These are phyloP conservation scores for Trichoderma arundinaceum DNA, from an alignment of 2,329 filamentous ascomycete species.

Conservation along the genomic window DNA sequence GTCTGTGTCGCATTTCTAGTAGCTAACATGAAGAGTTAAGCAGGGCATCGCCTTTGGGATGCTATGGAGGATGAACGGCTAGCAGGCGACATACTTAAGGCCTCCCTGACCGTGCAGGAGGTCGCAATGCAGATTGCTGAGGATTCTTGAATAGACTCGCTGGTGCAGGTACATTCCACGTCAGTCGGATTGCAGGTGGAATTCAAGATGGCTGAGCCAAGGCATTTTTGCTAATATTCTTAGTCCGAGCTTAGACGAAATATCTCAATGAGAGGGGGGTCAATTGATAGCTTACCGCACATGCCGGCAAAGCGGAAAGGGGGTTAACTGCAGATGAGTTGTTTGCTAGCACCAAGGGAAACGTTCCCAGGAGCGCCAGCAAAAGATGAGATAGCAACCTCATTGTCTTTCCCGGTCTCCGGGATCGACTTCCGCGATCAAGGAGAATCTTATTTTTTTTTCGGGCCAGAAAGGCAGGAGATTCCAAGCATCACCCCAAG, in stretches of 20 bases:
- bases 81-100: slow-evolving; percentile 11
- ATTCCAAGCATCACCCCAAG: slow-evolving; percentile 6
- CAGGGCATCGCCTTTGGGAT: not conserved
- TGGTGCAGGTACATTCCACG: slow-evolving; percentile 16
- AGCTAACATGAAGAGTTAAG: not conserved
- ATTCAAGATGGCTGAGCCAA: slow-evolving; percentile 11
- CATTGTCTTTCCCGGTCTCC: slow-evolving; percentile 11
- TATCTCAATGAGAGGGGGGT: not conserved
- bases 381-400: slow-evolving; percentile 13
- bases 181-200: slow-evolving; percentile 20
- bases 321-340: not conserved
- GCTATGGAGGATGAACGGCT: not conserved
- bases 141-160: slow-evolving; percentile 12
- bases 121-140: slow-evolving; percentile 6
- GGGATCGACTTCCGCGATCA: slow-evolving; percentile 1
- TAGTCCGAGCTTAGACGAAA: not conserved
- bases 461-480: not conserved
- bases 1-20: slow-evolving; percentile 16
- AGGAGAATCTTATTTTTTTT: slow-evolving; percentile 1
- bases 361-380: slow-evolving; percentile 9
- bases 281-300: slow-evolving; percentile 9
- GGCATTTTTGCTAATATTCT: slow-evolving; percentile 18
- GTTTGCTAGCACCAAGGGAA: slow-evolving; percentile 5
- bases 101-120: slow-evolving; percentile 12
- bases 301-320: slow-evolving; percentile 12